Conservation (phyloP, 495 filamentous ascomycete genomes). For the Lophium mytilinum region DNA sequence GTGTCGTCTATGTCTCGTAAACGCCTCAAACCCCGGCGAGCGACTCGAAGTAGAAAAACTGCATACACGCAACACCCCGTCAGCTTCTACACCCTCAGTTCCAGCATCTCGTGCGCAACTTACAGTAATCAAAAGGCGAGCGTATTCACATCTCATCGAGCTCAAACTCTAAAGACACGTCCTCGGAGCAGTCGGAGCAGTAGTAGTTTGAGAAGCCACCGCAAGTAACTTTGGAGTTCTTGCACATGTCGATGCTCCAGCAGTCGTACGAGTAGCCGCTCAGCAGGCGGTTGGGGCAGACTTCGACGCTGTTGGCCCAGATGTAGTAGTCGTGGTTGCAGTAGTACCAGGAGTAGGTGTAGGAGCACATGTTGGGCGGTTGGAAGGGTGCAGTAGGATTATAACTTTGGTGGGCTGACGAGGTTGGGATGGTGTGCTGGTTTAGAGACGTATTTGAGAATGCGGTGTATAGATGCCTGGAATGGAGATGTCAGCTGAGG, state of each 20-base stretch:
- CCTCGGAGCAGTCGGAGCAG: conserved; percentile 30
- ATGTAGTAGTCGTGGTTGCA: conserved; percentile 34
- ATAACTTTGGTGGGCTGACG: conserved; percentile 90
- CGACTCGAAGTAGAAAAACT: neutral
- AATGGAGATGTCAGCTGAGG: no score
- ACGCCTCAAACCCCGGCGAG: neutral
- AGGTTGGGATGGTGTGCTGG: conserved; percentile 27
- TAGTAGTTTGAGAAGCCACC: conserved; percentile 31
- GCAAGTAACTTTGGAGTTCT: conserved; percentile 30
- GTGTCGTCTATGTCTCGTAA: neutral
- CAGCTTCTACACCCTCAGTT: neutral
- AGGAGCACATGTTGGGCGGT: conserved; percentile 27
- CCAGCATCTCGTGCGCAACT: no score
- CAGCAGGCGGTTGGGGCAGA: conserved; percentile 28
- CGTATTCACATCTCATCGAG: conserved; percentile 22
- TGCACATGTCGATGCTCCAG: conserved; percentile 35
- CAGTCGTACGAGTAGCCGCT: conserved; percentile 32
- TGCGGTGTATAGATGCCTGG: conserved; percentile 18
- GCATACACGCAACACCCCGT: neutral
- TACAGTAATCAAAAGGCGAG: neutral
- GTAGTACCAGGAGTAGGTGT: conserved; percentile 33
- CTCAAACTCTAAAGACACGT: conserved; percentile 27
- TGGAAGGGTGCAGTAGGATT: conserved; percentile 68
- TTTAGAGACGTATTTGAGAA: conserved; percentile 54
- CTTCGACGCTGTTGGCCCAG: conserved; percentile 28